Evolutionary conservation across 306 rosid species (phyloP).

Genomic region (Inga laurina): DNA sequence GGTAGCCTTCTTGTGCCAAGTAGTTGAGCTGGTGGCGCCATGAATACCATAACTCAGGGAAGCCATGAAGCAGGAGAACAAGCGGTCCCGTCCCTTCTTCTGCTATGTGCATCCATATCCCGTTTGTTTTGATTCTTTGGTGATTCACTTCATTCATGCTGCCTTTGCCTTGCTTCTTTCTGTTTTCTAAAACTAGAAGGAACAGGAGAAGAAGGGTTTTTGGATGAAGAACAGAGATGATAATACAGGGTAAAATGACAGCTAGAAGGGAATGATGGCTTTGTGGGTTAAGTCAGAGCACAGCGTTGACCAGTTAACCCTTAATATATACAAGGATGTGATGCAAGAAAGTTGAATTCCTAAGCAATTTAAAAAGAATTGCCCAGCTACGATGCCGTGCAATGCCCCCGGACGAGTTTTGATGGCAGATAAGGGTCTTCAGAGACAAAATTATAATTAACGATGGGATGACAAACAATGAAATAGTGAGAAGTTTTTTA

Average conservation of each 20-base stretch:
- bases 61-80: constrained; percentile 68
- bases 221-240: not conserved
- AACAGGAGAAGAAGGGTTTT: not conserved
- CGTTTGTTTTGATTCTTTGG: constrained; percentile 64
- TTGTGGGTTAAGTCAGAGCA: constrained; percentile 18
- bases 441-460: not conserved
- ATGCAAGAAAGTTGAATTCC: not conserved
- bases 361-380: not conserved
- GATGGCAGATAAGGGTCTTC: not conserved
- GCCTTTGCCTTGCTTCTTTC: not conserved
- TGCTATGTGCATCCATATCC: constrained; percentile 60
- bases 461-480: not conserved
- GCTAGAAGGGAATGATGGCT: not conserved
- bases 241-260: not conserved
- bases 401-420: not conserved
- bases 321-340: not conserved
- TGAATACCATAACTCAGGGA: constrained; percentile 64
- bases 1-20: constrained; percentile 60
- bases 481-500: no score
- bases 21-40: constrained; percentile 63
- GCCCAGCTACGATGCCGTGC: not conserved
- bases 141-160: constrained; percentile 55
- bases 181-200: not conserved
- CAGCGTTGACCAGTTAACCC: constrained; percentile 29
- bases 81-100: constrained; percentile 76